These are phyloP conservation scores for Pythium monospermum DNA, from an alignment of 352 stramenopile genomes.

Conservation along the genomic window DNA sequence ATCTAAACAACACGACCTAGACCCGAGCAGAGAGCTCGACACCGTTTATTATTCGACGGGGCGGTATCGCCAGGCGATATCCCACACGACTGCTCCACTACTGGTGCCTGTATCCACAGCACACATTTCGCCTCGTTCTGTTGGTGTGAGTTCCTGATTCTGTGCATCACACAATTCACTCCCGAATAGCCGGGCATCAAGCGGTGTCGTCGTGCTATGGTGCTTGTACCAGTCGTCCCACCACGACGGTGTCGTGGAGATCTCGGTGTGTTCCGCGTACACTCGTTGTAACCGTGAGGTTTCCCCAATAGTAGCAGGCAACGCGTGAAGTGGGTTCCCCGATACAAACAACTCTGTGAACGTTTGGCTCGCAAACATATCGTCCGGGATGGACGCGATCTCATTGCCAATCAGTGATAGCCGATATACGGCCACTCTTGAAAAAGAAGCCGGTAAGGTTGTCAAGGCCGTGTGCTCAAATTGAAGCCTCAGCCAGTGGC, in stretches of 20 bases:
- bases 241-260: not conserved
- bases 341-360: not conserved
- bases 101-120: no score
- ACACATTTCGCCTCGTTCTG: no score
- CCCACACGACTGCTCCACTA: no score
- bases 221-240: not conserved
- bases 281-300: not conserved
- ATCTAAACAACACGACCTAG: no score
- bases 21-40: no score
- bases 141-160: no score
- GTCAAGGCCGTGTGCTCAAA: slow-evolving; percentile 8
- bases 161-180: no score
- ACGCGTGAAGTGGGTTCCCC: not conserved
- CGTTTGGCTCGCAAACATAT: not conserved
- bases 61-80: no score
- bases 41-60: no score
- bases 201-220: no score
- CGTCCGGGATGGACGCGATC: not conserved
- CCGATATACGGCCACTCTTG: not conserved
- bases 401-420: slow-evolving; percentile 6
- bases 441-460: not conserved
- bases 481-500: slow-evolving; percentile 3
- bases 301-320: not conserved
- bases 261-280: not conserved
- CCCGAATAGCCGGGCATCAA: no score